Evolutionary conservation across 2,329 filamentous ascomycete genomes (phyloP), one percentile per base, ranked within the genome.

Genomic region (Epicoccum nigrum): DNA sequence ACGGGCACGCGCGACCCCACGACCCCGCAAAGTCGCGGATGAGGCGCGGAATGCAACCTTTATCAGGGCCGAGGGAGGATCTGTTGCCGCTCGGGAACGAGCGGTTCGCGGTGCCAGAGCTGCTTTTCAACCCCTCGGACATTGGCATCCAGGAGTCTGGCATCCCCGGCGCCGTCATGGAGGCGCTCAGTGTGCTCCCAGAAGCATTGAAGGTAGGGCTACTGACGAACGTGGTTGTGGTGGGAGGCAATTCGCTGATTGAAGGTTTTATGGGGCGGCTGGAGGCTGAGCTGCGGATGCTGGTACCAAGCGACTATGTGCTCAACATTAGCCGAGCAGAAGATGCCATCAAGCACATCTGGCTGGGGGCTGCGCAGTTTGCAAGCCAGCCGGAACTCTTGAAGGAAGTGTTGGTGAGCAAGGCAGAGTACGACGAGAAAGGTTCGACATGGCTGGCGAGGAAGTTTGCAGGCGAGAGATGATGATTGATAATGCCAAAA

Each of bases 21-120:
- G 90, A 96, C 64, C 84, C 90, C 1, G 76, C 81, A 23, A 82
- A 86, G 33, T 82, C 84, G 19, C 70, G 72, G 58, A 76, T 79
- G 67, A 78, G 76, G 23, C 65, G 81, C 5, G 75, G 77, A 8
- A 74, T 82, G 70, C 77, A 74, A 76, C 65, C 70, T 76, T 44
- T 65, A 65, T 78, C 75, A 34, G 73, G 73, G 9, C 79, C 80
- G 0, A 70, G 73, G 19, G 93, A 97, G 69, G 92, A 97, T 69
- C 80, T 92, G 12, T 76, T 99, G 57, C 90, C 92, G 0, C 79
- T 99, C 8, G 87, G 90, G 4, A 97, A 97, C 72, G 94, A 99
- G 76, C 85, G 93, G 37, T 99, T 99, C 69, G 80, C 85, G 2
- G 88, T 96, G 0, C 93, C 94, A 0, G 94, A 99, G 70, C 80